Evolutionary conservation across 805 yeast species (phyloP), one percentile per base, ranked within the genome.

Genomic region (Yarrowia yakushimensis): DNA sequence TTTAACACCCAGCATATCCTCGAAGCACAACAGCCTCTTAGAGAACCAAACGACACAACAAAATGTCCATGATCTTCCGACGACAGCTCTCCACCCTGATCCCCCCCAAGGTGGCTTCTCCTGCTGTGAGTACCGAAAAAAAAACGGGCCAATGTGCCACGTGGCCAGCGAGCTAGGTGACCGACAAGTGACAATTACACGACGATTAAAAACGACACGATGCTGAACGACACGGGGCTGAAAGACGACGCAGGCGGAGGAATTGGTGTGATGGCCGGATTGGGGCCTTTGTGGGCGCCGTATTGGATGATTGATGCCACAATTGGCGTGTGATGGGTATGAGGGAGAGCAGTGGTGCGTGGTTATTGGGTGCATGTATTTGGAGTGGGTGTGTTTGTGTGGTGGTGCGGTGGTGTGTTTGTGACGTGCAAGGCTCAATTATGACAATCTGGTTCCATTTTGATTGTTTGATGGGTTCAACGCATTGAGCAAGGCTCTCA

Each of bases 51-150:
- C 59, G 43, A 52, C 59, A 52, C 57, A 48, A 48, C 62, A 67
- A 63, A 62, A 90, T 88, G 96, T 88, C 94, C 73, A 88, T 85
- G 81, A 82, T 91, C 78, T 81, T 85, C 73, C 92, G 89, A 86
- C 92, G 99, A 81, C 87, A 87, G 71, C 83, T 93, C 77, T 91
- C 98, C 68, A 88, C 97, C 73, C 83, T 93, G 81, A 92, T 93
- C 74, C 99, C 99, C 71, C 99, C 99, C 77, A 93, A 93, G 93
- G 86, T 93, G 74, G 97, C 97, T 63, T 91, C 97, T 66, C 94
- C 97, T 50, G 83, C 86, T 78, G 93, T 87, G 83, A 71, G 92
- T 82, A 52, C 33, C 20, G 13, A 25, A 20, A 25, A 37, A 25
- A 36, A 28, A n/a, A 27, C 13, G 18, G 23, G 60, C n/a, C 46